Conservation (phyloP, 176 grass and related monocot species). For the Zea mays region DNA sequence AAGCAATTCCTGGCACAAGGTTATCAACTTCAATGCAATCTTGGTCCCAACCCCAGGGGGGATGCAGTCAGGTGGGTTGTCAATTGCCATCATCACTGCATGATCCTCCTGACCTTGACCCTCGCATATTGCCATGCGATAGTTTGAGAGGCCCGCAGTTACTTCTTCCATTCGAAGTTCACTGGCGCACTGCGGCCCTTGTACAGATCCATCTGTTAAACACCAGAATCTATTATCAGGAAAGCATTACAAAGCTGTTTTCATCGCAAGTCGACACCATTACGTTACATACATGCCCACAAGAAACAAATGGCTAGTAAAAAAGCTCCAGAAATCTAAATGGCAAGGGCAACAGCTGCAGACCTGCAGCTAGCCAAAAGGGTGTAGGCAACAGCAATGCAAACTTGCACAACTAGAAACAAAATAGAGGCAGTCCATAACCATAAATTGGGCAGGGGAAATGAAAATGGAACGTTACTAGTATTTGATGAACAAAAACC, state of each 20-base stretch:
- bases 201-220: slow-evolving; percentile 39
- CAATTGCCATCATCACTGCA: neutral
- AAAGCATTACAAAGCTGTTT: neutral
- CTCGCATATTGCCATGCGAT: neutral
- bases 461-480: neutral
- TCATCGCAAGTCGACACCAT: neutral
- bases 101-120: slow-evolving; percentile 1
- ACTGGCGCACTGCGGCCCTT: neutral
- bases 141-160: neutral
- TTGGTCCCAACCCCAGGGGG: neutral
- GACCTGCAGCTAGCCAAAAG: neutral
- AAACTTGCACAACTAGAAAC: neutral
- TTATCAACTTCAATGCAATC: neutral
- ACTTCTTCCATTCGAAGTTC: slow-evolving; percentile 25
- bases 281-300: neutral
- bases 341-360: slow-evolving; percentile 5
- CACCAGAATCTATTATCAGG: slow-evolving; percentile 9
- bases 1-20: neutral
- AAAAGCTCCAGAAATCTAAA: neutral
- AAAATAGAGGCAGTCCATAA: neutral
- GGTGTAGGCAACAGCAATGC: neutral
- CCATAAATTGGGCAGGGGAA: neutral
- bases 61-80: neutral
- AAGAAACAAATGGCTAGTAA: neutral
- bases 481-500: no score